Evolutionary conservation across 371 early-diverging fungal species (phyloP), one percentile per base, ranked within the genome.

Genomic region (Mucor plumbeus): DNA sequence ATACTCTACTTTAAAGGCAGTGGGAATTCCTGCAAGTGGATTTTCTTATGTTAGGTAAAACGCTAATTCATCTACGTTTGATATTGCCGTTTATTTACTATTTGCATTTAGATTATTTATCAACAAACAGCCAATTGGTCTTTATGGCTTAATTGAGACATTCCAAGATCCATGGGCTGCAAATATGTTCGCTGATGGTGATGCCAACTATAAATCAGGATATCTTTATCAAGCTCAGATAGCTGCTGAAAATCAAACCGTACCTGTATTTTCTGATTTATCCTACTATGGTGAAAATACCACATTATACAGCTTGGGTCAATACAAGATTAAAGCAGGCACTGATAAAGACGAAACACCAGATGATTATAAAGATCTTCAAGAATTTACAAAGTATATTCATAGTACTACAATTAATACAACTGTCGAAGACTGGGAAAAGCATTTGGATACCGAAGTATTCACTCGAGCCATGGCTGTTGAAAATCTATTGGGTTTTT

Each of bases 21-120:
- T 76, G 1, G 84, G 84, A 53, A 64, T 82, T 38, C 78, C 83
- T n/a, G 73, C 82, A 1, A 70, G 75, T 4, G 78, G 74, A 11
- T 77, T 73, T 13, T 78, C 80, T 15, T 82, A 82, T 65, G 81
- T 79, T 7, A 34, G 77, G 76, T 76, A 72, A 61, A 47, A 21
- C 8, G 8, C 26, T 26, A 19, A 31, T 11, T 4, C 3, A 13
- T 1, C 17, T 14, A 31, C 9, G 6, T n/a, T 10, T 14, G 10
- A 26, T 1, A 35, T 1, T 34, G 34, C 19, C 6, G 17, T 17
- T 13, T 56, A 36, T 15, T 36, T n/a, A 56, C 15, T 17, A 7
- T n/a, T 2, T 35, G 9, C 9, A 17, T 48, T 13, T 65, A 72
- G 80, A 9, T 35, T 78, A 4, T 74, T 73, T 38, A 59, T 81